phyloP scores from a whole-genome alignment of 2,329 filamentous ascomycete species.

The Domatiomyces catenatus region DNA sequence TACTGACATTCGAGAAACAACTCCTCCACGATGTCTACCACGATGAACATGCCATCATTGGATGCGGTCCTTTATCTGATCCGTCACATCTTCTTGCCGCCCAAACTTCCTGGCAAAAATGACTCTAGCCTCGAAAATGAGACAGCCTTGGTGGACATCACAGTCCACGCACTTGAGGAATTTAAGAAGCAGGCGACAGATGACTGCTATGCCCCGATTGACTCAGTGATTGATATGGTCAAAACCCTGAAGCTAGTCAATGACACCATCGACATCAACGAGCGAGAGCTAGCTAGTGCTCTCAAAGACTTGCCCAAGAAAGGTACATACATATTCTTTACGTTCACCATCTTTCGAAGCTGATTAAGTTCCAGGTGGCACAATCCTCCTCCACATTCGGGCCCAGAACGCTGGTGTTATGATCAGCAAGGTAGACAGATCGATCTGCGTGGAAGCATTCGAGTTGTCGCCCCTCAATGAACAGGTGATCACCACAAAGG shows the following conservation, averaged over 20 bases:
- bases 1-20: too few species aligned
- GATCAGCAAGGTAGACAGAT: conserved; percentile 18
- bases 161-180: conserved; percentile 11
- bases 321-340: background rate
- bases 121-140: conserved; percentile 21
- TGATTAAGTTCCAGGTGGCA: background rate
- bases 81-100: conserved; percentile 35
- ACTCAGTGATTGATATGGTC: background rate
- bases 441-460: conserved; percentile 28
- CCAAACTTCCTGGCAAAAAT: conserved; percentile 29
- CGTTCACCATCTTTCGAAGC: background rate
- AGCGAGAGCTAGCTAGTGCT: background rate
- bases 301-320: background rate
- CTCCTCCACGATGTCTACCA: background rate
- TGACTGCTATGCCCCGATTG: background rate
- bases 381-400: conserved; percentile 21
- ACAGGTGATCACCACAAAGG: conserved; percentile 23
- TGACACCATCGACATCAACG: background rate
- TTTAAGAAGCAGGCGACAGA: conserved; percentile 8
- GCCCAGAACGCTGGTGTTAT: conserved; percentile 35
- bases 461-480: conserved; percentile 31
- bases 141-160: conserved; percentile 9
- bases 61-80: conserved; percentile 22
- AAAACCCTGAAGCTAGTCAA: background rate
- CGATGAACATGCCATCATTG: background rate